Evolutionary conservation across 441 rosid species (phyloP).

Genomic region (Populus hybrid): DNA sequence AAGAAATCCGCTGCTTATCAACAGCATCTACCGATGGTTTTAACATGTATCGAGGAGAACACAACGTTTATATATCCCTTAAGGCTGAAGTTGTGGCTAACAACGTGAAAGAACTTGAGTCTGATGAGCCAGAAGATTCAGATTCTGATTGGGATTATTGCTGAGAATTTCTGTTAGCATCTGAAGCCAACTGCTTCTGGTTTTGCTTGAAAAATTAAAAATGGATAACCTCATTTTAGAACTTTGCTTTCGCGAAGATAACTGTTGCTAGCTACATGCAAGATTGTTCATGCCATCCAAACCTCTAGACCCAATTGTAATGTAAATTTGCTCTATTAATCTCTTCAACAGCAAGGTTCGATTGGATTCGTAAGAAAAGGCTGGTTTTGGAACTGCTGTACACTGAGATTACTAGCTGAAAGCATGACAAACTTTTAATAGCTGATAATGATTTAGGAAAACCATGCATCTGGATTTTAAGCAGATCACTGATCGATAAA

Average conservation of each 20-base stretch:
- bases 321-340: background rate
- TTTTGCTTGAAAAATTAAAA: background rate
- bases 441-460: background rate
- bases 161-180: background rate
- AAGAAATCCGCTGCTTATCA: no score
- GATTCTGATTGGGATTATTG: background rate
- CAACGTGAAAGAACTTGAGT: conserved; percentile 27
- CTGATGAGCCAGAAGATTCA: conserved; percentile 11
- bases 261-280: background rate
- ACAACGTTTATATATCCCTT: conserved; percentile 24
- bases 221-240: background rate
- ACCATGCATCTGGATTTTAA: background rate
- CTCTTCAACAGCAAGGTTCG: background rate
- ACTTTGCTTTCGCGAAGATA: no score
- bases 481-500: no score
- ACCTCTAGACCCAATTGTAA: background rate
- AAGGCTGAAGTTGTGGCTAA: no score
- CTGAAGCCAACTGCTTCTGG: background rate
- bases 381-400: background rate
- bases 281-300: background rate
- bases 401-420: background rate
- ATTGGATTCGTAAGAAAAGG: background rate
- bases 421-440: background rate
- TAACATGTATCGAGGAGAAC: conserved; percentile 28
- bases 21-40: no score